A percentile compares a stretch with the other conserved stretches of the same genome.
Conservation (phyloP, 768 basidiomycete species). For the Pulveroboletus sp. region DNA sequence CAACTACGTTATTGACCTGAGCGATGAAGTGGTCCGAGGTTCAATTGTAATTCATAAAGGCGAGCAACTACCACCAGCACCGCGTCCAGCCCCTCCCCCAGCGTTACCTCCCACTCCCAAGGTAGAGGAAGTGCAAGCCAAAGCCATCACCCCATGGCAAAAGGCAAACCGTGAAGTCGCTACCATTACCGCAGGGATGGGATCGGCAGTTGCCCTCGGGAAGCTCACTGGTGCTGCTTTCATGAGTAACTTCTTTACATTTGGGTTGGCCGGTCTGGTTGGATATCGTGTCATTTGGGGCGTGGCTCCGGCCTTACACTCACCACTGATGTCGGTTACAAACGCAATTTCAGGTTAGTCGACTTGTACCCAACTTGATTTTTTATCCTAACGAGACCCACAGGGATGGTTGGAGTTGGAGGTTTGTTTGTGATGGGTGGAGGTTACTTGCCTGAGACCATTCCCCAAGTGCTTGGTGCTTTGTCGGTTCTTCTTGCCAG, state of each 20-base stretch:
- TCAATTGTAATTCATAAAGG: constrained; percentile 74
- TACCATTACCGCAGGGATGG: constrained; percentile 74
- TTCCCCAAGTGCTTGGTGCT: constrained; percentile 78
- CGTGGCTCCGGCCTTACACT: constrained; percentile 84
- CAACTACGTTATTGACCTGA: constrained; percentile 64
- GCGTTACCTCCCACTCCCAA: constrained; percentile 51
- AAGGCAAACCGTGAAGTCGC: constrained; percentile 75
- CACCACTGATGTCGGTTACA: constrained; percentile 88
- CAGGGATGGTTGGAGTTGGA: constrained; percentile 76
- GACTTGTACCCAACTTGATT: constrained; percentile 7
- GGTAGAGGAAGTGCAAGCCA: constrained; percentile 40
- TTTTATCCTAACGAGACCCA: background rate
- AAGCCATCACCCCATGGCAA: constrained; percentile 83
- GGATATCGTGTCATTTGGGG: constrained; percentile 91
- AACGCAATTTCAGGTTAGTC: constrained; percentile 79
- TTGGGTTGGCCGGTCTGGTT: constrained; percentile 81
- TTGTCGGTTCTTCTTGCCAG: constrained; percentile 84
- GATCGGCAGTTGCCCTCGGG: constrained; percentile 66
- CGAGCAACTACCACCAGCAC: constrained; percentile 59
- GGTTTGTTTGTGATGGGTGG: constrained; percentile 92
- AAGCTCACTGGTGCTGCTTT: constrained; percentile 79
- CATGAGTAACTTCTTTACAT: constrained; percentile 88
- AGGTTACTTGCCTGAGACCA: constrained; percentile 75
- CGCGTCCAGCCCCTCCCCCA: constrained; percentile 67
- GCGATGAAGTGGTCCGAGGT: constrained; percentile 83